These are phyloP conservation scores for Syncephalastrum racemosum DNA, from an alignment of 371 early-diverging fungal genomes.

Conservation along the genomic window DNA sequence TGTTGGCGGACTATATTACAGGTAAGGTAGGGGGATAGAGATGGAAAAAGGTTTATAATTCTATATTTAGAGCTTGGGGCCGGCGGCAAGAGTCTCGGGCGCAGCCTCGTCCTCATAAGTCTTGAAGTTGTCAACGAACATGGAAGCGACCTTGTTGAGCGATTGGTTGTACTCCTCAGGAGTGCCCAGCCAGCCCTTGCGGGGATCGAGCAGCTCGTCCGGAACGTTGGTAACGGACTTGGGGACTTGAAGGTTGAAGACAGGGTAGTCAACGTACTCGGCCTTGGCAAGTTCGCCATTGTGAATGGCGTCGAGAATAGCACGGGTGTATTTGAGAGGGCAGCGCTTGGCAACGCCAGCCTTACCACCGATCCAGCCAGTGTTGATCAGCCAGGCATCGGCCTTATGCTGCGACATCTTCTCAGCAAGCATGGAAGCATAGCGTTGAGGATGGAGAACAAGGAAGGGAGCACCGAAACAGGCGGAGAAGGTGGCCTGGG, in stretches of 20 bases:
- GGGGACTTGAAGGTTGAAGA: conserved; percentile 89
- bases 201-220: conserved; percentile 83
- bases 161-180: conserved; percentile 62
- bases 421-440: conserved; percentile 93
- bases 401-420: conserved; percentile 87
- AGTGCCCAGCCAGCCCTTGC: conserved; percentile 81
- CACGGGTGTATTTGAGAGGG: conserved; percentile 91
- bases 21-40: not conserved
- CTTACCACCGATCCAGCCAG: conserved; percentile 94
- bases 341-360: conserved; percentile 89
- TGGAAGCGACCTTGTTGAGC: conserved; percentile 72
- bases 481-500: conserved; percentile 89
- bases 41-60: not conserved
- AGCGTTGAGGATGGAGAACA: conserved; percentile 93
- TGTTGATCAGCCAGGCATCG: conserved; percentile 95
- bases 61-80: conserved; percentile 48
- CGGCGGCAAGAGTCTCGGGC: conserved; percentile 78
- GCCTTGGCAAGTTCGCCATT: conserved; percentile 84
- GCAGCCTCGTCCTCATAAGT: conserved; percentile 81
- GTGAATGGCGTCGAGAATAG: conserved; percentile 96
- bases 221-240: conserved; percentile 78
- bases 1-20: too few relatives aligned
- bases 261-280: conserved; percentile 76
- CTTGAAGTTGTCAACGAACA: conserved; percentile 92
- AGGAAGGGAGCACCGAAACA: conserved; percentile 96